Percentiles rank a stretch among this genome's conserved stretches.
phyloP scores from a whole-genome alignment of 148 eudicot genomes.

The Tetragonia tetragonoides region DNA sequence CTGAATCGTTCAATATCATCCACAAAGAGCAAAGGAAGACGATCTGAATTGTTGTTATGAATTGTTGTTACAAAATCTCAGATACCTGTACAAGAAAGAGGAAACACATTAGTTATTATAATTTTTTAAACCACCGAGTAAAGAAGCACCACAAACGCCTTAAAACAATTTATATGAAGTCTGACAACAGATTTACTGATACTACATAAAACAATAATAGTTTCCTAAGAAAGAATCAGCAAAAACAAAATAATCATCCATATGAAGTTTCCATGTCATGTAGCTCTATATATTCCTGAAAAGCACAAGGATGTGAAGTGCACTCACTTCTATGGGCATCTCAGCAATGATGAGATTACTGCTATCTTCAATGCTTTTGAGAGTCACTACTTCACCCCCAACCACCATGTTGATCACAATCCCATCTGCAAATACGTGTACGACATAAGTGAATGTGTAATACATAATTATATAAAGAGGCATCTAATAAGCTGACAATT shows the following conservation, averaged over 20 bases:
- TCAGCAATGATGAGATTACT: constrained; percentile 67
- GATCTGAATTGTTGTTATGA: constrained; percentile 25
- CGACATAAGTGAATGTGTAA: not conserved
- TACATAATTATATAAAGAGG: not conserved
- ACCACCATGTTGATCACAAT: constrained; percentile 88
- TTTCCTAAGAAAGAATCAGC: constrained; percentile 2
- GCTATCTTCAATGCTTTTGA: constrained; percentile 80
- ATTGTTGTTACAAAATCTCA: constrained; percentile 48
- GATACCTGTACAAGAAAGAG: constrained; percentile 55
- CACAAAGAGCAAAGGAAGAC: constrained; percentile 10
- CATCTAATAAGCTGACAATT: not conserved
- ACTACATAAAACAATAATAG: not conserved
- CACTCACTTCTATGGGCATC: constrained; percentile 36
- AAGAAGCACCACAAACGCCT: not conserved
- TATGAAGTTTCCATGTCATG: not conserved
- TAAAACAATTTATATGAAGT: not conserved
- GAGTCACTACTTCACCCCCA: constrained; percentile 85
- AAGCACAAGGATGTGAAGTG: not conserved
- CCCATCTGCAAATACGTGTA: constrained; percentile 53
- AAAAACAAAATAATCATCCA: not conserved
- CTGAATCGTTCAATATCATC: constrained; percentile 19
- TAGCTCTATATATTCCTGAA: not conserved
- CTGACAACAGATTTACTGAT: not conserved
- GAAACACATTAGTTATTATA: not conserved
- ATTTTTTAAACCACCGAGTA: not conserved